Base-by-base conservation (phyloP, 2,329 filamentous ascomycete species). In the Colletotrichum sp. region DNA sequence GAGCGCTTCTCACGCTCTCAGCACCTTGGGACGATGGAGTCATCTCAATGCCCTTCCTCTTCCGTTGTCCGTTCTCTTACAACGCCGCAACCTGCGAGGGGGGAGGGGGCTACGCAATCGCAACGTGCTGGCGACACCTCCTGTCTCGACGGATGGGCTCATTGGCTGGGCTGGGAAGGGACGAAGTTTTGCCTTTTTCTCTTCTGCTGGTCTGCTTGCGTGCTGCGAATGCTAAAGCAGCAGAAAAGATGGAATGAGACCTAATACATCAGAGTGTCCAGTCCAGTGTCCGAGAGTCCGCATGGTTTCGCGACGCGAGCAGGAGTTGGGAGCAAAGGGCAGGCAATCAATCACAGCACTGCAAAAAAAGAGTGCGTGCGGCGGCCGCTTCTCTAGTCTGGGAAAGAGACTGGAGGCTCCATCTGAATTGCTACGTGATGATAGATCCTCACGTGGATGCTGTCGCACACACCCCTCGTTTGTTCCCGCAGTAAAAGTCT, bases 361-460 rank as follows among this genome's bases (percentile, higher is more conserved):
- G 27, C 19, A 60, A n/a, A 32, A 8, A 32, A 32, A 8, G 27
- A 60, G 27, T 32, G 57, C 59, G 52, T 68, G 70, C 64, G 16
- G 34, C 67, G 22, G 27, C 39, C 6, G 55, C 32, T 22, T 74
- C 60, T 63, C 48, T 27, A 57, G 15, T 11, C 28, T 22, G 22
- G 28, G 19, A n/a, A 25, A 15, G 30, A 44, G 8, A 75, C 22
- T 72, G 63, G 72, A 72, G 60, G 32, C 55, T 59, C 69, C 72
- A 75, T 75, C 72, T 48, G 69, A 52, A 64, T 27, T 16, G 28
- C 22, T 57, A n/a, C 52, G 52, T 30, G 39, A 63, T 16, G 16
- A 52, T 25, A 68, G 73, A 75, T 75, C 55, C 36, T 68, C 57
- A 68, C 73, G 69, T 72, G 73, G 73, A 22, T 68, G 69, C 22